Evolutionary conservation across 2,329 filamentous ascomycete species (phyloP).

Genomic region (Esteya vermicola): DNA sequence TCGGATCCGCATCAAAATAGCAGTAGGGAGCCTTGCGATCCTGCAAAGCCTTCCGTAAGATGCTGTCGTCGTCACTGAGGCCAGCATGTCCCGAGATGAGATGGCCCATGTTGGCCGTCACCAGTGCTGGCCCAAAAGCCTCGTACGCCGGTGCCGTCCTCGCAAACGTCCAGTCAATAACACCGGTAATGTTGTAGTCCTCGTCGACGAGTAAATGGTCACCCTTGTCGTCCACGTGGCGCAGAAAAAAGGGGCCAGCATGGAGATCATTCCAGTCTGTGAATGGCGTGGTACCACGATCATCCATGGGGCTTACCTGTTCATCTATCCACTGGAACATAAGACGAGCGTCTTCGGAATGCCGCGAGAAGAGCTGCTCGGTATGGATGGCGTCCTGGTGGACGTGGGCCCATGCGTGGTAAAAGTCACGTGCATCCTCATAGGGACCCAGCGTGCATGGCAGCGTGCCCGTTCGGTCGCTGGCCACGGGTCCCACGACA

Average conservation of each 20-base stretch:
- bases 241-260: constrained; percentile 1
- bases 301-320: not conserved
- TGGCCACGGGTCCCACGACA: not conserved
- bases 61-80: constrained; percentile 1
- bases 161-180: constrained; percentile 15
- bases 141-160: constrained; percentile 18
- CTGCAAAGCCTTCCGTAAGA: not conserved
- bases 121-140: constrained; percentile 17
- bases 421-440: not conserved
- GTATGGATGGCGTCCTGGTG: no score
- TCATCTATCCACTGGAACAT: not conserved
- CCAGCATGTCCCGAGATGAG: not conserved
- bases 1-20: constrained; percentile 1
- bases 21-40: not conserved
- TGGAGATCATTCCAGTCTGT: no score
- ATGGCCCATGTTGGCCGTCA: not conserved
- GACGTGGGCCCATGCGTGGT: not conserved
- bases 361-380: not conserved
- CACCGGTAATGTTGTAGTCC: not conserved
- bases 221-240: constrained; percentile 3
- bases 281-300: no score
- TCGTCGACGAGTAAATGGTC: not conserved
- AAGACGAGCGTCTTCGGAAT: not conserved
- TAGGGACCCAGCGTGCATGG: not conserved
- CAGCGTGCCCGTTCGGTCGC: constrained; percentile 2